Base-by-base conservation (phyloP, 2,329 filamentous ascomycete genomes). In the Penicillium glabrum region DNA sequence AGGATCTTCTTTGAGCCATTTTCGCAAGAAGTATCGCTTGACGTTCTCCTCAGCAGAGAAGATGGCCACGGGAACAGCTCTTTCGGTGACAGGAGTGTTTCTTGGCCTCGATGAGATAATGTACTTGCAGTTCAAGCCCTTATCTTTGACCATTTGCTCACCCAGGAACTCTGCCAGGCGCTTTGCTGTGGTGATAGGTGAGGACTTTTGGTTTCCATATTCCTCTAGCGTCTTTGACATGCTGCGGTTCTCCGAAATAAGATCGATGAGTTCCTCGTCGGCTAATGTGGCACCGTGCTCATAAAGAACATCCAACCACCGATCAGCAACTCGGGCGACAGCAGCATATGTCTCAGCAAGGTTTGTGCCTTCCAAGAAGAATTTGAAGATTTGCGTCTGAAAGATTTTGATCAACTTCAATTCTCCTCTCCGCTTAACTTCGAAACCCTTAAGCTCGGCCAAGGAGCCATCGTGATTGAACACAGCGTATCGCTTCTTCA, bases 361-460 rank as follows among this genome's bases (percentile, higher is more conserved):
- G 0, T 92, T 96, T 4, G 85, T 84, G 7, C 95, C 95, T 69
- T 99, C 93, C 6, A 99, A 80, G 78, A 99, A 99, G 77, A 99
- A 98, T 72, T 96, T 97, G 87, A 99, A 99, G 64, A 99, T 96
- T 70, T 99, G 95, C 58, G 95, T 91, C 75, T 99, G 95, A 74
- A 99, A 99, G 71, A 98, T 99, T 77, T 99, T 99, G 84, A 99
- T 99, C 66, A 99, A 87, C 79, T 99, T 99, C 66, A 99, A 80
- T 78, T 99, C 95, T 81, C 95, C 95, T 84, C 95, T 86, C 72
- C 95, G 88, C 80, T 99, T 99, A 63, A 99, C 88, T 70, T 99
- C 95, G 70, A 99, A 99, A 6, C 95, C 95, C 71, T 99, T 99
- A 70, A 99, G 75, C 72, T 99, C 95, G 14, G 95, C 95, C 51